Percentiles rank a stretch among this genome's conserved stretches.
Conservation (phyloP, 2,329 filamentous ascomycete genomes). For the Fusarium torulosum region DNA sequence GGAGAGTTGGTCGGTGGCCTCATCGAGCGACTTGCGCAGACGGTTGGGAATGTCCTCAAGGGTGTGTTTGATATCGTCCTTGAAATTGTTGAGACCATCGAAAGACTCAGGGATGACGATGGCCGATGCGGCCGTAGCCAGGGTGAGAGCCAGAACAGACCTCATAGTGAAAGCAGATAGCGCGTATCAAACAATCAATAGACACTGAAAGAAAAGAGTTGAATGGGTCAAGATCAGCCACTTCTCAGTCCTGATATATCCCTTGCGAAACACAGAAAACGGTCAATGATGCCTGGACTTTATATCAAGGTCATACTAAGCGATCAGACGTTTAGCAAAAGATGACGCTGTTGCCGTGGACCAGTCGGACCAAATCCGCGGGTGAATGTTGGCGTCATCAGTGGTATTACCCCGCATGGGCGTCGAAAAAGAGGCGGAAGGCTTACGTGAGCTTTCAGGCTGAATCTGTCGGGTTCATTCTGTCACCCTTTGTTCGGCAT, state of each 20-base stretch:
- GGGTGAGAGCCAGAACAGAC: constrained; percentile 33
- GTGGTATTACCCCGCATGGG: constrained; percentile 27
- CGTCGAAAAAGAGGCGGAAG: neutral
- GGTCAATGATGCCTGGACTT: constrained; percentile 35
- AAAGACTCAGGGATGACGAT: constrained; percentile 36
- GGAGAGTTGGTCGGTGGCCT: constrained; percentile 35
- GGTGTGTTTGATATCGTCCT: constrained; percentile 20
- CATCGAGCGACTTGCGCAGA: constrained; percentile 23
- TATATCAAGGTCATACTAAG: constrained; percentile 2
- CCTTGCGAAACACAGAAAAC: neutral
- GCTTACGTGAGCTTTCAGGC: neutral
- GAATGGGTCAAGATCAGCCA: neutral
- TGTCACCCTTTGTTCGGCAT: constrained; percentile 14
- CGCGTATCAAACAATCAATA: neutral
- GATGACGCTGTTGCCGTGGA: constrained; percentile 12
- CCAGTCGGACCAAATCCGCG: constrained; percentile 9
- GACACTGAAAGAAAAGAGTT: neutral
- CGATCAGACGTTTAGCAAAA: neutral
- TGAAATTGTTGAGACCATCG: constrained; percentile 10
- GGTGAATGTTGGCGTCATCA: constrained; percentile 41
- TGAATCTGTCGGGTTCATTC: neutral
- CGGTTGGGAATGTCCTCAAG: constrained; percentile 20
- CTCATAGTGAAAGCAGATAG: constrained; percentile 29
- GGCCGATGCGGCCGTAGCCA: constrained; percentile 42
- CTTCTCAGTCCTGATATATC: constrained; percentile 3